These are phyloP conservation scores for Trichophyton verrucosum DNA, from an alignment of 2,329 filamentous ascomycete genomes.

Conservation along the genomic window DNA sequence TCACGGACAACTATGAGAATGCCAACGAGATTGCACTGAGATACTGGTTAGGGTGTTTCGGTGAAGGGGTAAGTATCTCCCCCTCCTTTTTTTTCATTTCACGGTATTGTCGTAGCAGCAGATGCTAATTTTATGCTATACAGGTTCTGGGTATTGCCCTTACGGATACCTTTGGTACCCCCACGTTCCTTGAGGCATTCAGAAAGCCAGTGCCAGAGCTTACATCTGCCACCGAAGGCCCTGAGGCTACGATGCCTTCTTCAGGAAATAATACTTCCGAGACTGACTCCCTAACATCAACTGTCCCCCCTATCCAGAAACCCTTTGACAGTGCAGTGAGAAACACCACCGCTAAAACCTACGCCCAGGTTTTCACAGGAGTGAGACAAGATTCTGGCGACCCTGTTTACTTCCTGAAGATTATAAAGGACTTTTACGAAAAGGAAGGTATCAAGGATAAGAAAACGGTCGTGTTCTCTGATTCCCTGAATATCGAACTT, in stretches of 20 bases:
- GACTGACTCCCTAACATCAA: conserved; percentile 28
- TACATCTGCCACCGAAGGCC: conserved; percentile 31
- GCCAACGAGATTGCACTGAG: conserved; percentile 74
- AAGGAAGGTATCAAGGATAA: conserved; percentile 59
- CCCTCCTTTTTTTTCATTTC: neutral
- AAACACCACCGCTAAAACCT: conserved; percentile 44
- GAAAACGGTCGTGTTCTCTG: conserved; percentile 90
- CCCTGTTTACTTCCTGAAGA: conserved; percentile 63
- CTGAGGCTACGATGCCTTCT: conserved; percentile 30
- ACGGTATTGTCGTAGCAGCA: too few species aligned
- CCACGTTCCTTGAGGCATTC: conserved; percentile 77
- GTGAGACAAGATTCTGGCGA: conserved; percentile 87
- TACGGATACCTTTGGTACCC: conserved; percentile 93
- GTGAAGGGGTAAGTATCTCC: conserved; percentile 48
- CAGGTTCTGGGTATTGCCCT: conserved; percentile 71
- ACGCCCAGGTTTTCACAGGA: conserved; percentile 70
- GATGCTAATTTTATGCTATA: neutral
- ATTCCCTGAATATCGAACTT: conserved; percentile 80
- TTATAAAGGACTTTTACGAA: conserved; percentile 73
- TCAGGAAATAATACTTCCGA: conserved; percentile 29
- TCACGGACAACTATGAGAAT: conserved; percentile 69
- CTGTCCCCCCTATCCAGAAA: conserved; percentile 32
- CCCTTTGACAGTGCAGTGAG: conserved; percentile 26
- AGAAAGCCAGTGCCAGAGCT: conserved; percentile 47
- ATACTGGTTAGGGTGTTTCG: conserved; percentile 88